Evolutionary conservation across 140 eudicot genomes (phyloP).

Genomic region (Anethum foeniculum): DNA sequence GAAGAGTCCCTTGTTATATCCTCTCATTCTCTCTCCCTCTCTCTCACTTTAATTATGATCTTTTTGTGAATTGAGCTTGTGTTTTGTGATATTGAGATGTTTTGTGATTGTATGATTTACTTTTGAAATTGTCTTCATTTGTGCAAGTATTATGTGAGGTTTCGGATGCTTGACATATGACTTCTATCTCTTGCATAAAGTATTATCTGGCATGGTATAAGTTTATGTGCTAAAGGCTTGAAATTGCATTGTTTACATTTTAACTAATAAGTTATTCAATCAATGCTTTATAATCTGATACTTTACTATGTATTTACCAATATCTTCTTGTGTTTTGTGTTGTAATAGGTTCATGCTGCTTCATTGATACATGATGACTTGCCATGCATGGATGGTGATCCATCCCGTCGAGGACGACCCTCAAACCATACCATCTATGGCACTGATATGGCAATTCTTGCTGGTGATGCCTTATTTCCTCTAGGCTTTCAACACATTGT

Average conservation of each 20-base stretch:
- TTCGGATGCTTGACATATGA: no score
- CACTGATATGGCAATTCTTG: constrained; percentile 77
- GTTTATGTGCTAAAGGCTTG: background rate
- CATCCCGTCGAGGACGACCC: constrained; percentile 79
- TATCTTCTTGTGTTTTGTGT: constrained; percentile 4
- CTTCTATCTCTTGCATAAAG: background rate
- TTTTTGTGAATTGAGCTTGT: no score
- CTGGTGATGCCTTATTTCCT: constrained; percentile 88
- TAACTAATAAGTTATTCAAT: background rate
- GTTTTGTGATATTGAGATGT: no score
- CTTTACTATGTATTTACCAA: background rate
- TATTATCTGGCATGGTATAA: background rate
- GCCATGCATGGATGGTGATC: constrained; percentile 86
- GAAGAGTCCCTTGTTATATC: no score
- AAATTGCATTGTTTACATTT: background rate
- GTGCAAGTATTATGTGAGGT: no score
- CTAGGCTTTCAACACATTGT: constrained; percentile 92
- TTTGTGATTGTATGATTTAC: no score
- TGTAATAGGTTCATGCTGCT: constrained; percentile 63
- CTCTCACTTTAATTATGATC: no score
- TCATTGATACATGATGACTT: constrained; percentile 80
- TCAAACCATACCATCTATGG: constrained; percentile 88
- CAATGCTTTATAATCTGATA: background rate
- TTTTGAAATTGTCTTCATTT: background rate
- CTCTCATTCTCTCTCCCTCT: no score